Evolutionary conservation across 2,329 filamentous ascomycete genomes (phyloP).

Genomic region (Colletotrichum sp.): DNA sequence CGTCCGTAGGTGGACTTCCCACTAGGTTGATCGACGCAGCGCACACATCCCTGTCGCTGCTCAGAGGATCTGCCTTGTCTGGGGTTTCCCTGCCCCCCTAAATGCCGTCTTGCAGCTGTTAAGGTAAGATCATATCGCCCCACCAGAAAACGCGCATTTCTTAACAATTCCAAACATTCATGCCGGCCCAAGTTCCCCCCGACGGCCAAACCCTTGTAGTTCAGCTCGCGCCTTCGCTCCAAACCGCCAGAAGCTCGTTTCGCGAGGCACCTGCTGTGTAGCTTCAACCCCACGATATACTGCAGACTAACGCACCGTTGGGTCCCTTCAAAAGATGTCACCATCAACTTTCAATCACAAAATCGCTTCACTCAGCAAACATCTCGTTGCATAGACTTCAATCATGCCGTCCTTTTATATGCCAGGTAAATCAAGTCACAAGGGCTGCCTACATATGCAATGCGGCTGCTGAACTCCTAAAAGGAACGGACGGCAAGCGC

Average conservation of each 20-base stretch:
- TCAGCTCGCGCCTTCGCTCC: not conserved
- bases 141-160: rapidly evolving
- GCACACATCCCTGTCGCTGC: not conserved
- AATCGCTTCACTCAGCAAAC: not conserved
- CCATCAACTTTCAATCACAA: not conserved
- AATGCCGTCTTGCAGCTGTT: not conserved
- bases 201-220: not conserved
- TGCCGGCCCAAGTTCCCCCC: not conserved
- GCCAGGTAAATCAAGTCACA: not conserved
- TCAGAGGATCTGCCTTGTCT: not conserved
- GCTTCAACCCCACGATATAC: not conserved
- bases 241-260: not conserved
- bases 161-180: not conserved
- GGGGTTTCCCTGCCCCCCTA: not conserved
- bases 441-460: not conserved
- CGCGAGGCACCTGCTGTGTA: not conserved
- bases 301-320: not conserved
- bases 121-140: not conserved
- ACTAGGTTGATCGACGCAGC: not conserved
- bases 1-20: not conserved
- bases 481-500: conserved; percentile 20
- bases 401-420: not conserved
- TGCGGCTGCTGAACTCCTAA: not conserved
- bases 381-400: not conserved
- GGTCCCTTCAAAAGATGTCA: not conserved